Percentiles rank a stretch among this genome's conserved stretches.
Evolutionary conservation across 2,329 filamentous ascomycete genomes (phyloP).

Genomic region (Eutypa lata): DNA sequence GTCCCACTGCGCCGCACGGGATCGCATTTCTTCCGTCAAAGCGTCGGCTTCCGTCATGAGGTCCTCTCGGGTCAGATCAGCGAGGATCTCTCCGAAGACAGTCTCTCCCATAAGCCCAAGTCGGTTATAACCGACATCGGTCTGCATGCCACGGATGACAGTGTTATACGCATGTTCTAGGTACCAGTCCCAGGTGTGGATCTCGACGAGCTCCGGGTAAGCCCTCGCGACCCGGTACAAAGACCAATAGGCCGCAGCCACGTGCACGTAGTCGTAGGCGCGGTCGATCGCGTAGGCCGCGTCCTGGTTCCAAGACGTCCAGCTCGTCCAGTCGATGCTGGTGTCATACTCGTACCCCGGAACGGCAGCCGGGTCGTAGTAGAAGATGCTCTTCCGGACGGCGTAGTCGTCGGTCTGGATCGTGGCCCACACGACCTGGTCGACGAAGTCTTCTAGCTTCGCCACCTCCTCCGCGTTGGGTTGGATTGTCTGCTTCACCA

Average conservation of each 20-base stretch:
- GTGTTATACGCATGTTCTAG: constrained; percentile 52
- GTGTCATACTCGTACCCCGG: constrained; percentile 42
- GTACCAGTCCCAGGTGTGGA: constrained; percentile 51
- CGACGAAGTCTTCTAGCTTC: constrained; percentile 52
- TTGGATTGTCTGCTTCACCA: constrained; percentile 52
- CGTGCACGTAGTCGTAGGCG: constrained; percentile 59
- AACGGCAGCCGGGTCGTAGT: constrained; percentile 45
- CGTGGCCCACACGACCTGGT: constrained; percentile 46
- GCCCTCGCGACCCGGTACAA: constrained; percentile 52
- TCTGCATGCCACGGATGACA: constrained; percentile 34
- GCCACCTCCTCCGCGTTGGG: constrained; percentile 46
- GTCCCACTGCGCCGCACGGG: constrained; percentile 49
- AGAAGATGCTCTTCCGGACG: constrained; percentile 56
- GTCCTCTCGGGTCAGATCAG: constrained; percentile 47
- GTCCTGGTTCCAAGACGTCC: constrained; percentile 49
- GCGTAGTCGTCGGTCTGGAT: constrained; percentile 45
- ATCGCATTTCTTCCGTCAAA: constrained; percentile 45
- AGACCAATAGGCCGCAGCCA: constrained; percentile 53
- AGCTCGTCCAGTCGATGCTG: constrained; percentile 44
- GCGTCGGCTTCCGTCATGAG: constrained; percentile 34
- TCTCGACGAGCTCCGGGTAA: constrained; percentile 41
- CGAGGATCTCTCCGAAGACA: constrained; percentile 50
- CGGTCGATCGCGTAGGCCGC: constrained; percentile 44
- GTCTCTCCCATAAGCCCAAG: constrained; percentile 60
- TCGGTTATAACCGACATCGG: constrained; percentile 40